phyloP scores from a whole-genome alignment of 163 green algal genomes.

The Chlamydomonas reinhardtii region DNA sequence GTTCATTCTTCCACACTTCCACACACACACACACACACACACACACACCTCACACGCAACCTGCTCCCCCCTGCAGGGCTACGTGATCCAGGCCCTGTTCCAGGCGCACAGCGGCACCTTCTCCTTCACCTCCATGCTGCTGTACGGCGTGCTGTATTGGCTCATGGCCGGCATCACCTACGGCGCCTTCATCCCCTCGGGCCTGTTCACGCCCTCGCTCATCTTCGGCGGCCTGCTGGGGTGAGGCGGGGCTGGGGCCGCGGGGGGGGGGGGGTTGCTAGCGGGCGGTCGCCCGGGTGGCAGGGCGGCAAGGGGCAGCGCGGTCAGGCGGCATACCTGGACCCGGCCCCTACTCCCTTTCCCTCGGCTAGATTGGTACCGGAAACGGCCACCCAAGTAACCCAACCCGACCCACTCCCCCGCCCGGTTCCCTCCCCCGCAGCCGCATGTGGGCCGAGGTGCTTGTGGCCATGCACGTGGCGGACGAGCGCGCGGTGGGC shows the following conservation, averaged over 20 bases:
- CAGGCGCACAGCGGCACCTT: constrained; percentile 58
- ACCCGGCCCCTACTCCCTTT: too few relatives aligned
- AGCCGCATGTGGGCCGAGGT: constrained; percentile 65
- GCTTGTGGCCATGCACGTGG: constrained; percentile 54
- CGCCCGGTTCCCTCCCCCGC: neutral
- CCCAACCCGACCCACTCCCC: too few relatives aligned
- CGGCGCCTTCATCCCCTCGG: constrained; percentile 71
- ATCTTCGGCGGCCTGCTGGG: constrained; percentile 73
- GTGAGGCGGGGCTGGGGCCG: neutral
- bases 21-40: too few relatives aligned
- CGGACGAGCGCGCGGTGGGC: constrained; percentile 42
- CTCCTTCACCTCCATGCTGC: constrained; percentile 56
- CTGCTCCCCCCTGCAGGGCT: constrained; percentile 48
- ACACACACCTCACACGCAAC: too few relatives aligned
- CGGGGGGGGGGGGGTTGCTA: too few relatives aligned
- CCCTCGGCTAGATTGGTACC: too few relatives aligned
- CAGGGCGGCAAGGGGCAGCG: too few relatives aligned
- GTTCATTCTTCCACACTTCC: too few relatives aligned
- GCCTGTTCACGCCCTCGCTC: constrained; percentile 73
- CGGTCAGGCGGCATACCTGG: too few relatives aligned
- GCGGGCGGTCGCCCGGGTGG: too few relatives aligned
- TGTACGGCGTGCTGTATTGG: constrained; percentile 69
- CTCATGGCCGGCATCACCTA: constrained; percentile 67
- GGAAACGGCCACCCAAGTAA: too few relatives aligned
- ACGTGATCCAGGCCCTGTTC: constrained; percentile 67